These are phyloP conservation scores for Aspergillus aculeatinus DNA, from an alignment of 2,329 filamentous ascomycete species.

Conservation along the genomic window DNA sequence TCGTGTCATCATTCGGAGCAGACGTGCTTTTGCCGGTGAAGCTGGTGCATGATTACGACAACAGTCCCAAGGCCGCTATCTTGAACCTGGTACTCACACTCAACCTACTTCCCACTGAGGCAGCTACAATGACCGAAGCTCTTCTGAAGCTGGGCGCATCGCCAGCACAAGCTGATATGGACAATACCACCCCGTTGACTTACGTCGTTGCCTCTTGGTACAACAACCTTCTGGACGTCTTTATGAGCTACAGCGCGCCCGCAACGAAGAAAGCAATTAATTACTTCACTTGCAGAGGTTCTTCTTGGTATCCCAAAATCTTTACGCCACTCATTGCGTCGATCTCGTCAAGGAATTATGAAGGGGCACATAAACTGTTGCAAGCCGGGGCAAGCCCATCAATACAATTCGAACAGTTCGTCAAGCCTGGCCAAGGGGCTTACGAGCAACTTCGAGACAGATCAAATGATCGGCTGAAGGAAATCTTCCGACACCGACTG, in stretches of 20 bases:
- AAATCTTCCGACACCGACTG: conserved; percentile 47
- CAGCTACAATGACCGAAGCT: conserved; percentile 62
- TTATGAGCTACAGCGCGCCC: conserved; percentile 57
- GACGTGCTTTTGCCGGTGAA: conserved; percentile 76
- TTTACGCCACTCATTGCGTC: conserved; percentile 60
- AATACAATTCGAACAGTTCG: conserved; percentile 57
- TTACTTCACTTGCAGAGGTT: conserved; percentile 53
- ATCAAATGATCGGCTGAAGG: conserved; percentile 51
- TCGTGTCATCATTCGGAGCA: conserved; percentile 72
- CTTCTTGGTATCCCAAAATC: conserved; percentile 35
- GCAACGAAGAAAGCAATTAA: conserved; percentile 66
- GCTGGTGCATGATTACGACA: conserved; percentile 47
- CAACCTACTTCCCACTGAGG: conserved; percentile 61
- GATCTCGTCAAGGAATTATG: conserved; percentile 53
- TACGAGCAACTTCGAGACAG: conserved; percentile 27
- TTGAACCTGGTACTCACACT: conserved; percentile 69
- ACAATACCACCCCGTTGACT: conserved; percentile 65
- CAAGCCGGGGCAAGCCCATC: conserved; percentile 60
- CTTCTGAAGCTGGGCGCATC: conserved; percentile 71
- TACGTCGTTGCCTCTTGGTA: conserved; percentile 58
- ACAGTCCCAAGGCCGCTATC: conserved; percentile 59
- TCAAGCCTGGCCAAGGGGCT: conserved; percentile 25
- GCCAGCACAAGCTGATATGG: conserved; percentile 68
- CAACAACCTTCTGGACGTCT: conserved; percentile 42
- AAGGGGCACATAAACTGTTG: conserved; percentile 61